Evolutionary conservation across 352 stramenopile genomes (phyloP), one percentile per base, ranked within the genome.

Genomic region (Blastocystis sp.): DNA sequence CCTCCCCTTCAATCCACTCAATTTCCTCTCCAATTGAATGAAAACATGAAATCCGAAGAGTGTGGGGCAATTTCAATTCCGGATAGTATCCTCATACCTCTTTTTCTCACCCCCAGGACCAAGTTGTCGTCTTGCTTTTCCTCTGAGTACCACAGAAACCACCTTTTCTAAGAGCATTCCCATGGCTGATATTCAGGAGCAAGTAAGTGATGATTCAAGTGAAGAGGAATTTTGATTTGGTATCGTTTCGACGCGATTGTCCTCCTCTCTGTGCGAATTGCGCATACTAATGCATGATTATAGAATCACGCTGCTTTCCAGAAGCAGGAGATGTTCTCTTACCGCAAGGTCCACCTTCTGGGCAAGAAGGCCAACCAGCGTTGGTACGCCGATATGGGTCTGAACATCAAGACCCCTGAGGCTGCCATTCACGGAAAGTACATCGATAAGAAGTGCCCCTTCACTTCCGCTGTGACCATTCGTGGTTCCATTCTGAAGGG

Each of bases 381-480:
- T 71, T 84, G 71, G 71, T 84, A 84, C n/a, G 51, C 51, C 32
- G 42, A 84, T 71, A 69, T 84, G 42, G 71, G 71, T 84, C 34
- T 84, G 56, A 38, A 38, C 4, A 71, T 84, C 71, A 84, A 84
- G 71, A 84, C 71, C 21, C 71, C 71, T 51, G 71, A 44, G 7
- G 34, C 71, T 84, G 71, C 71, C 32, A 84, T 84, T 71, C 97
- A 97, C 86, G 95, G 94, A 88, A 96, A 91, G 88, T 99, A 98
- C 90, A 93, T 98, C 53, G 95, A 99, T 93, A 98, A 98, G 92
- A 99, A 99, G 93, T 99, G 95, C 91, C 96, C 96, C 79, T 99
- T 98, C 92, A 98, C 96, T 49, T 94, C 95, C 89, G 95, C 98
- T 90, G 96, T 99, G 69, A 97, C 95, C 88, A 98, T 98, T 90